These are phyloP conservation scores for Colletotrichum truncatum DNA, from an alignment of 2,329 filamentous ascomycete species.

Conservation along the genomic window DNA sequence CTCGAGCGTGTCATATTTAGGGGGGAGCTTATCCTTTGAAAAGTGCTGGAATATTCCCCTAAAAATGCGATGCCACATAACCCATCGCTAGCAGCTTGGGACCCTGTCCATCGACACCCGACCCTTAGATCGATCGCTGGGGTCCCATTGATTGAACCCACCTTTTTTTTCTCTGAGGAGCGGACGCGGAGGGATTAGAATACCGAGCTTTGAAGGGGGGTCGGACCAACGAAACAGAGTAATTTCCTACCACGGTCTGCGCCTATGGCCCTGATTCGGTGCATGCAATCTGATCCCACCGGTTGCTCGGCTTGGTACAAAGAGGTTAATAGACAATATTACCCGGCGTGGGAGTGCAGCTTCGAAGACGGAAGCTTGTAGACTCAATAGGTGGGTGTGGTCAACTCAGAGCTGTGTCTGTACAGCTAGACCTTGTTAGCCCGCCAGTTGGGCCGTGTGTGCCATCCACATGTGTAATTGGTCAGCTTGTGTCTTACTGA, in stretches of 20 bases:
- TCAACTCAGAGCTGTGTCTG: background rate
- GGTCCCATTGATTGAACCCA: background rate
- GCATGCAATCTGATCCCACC: background rate
- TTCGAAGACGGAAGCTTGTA: no score
- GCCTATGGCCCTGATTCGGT: background rate
- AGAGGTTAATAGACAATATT: no score
- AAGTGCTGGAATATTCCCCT: slow-evolving; percentile 11
- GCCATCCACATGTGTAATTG: no score
- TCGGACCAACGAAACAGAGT: slow-evolving; percentile 4
- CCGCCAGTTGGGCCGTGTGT: background rate
- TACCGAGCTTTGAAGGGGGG: slow-evolving; percentile 4
- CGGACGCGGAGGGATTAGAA: slow-evolving; percentile 28
- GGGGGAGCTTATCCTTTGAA: background rate
- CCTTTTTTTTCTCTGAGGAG: slow-evolving; percentile 2
- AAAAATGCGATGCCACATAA: background rate
- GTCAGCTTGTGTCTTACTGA: background rate
- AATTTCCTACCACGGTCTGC: background rate
- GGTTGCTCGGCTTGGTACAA: background rate
- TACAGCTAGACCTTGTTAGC: background rate
- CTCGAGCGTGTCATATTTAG: background rate
- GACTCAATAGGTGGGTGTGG: background rate
- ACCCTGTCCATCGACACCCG: background rate
- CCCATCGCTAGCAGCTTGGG: background rate
- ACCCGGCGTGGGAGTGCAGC: no score
- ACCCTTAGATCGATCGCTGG: slow-evolving; percentile 23